phyloP scores from a whole-genome alignment of 2,329 filamentous ascomycete genomes.

The Aspergillus eucalypticola region DNA sequence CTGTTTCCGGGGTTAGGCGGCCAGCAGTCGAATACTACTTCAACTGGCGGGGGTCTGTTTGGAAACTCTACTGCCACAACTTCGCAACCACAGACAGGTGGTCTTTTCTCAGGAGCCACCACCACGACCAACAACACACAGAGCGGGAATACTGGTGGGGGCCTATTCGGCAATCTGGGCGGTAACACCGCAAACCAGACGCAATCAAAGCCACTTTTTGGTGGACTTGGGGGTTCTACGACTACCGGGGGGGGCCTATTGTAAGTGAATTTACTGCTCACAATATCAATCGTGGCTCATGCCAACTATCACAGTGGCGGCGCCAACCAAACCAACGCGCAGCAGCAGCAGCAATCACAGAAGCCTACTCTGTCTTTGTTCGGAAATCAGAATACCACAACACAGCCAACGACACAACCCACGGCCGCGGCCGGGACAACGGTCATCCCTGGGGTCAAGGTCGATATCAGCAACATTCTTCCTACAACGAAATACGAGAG shows the following conservation, averaged over 20 bases:
- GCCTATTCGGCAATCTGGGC: constrained; percentile 33
- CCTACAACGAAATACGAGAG: constrained; percentile 91
- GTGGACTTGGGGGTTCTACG: constrained; percentile 32
- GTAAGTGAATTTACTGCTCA: constrained; percentile 27
- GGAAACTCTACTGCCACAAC: constrained; percentile 28
- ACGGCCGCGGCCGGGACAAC: constrained; percentile 31
- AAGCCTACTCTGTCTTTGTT: constrained; percentile 47
- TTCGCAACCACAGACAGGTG: constrained; percentile 32
- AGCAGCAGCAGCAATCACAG: constrained; percentile 51
- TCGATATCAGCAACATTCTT: constrained; percentile 75
- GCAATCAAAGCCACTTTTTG: constrained; percentile 39
- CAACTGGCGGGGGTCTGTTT: constrained; percentile 33
- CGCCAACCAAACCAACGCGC: constrained; percentile 26
- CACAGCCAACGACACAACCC: constrained; percentile 36
- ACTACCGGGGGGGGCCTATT: constrained; percentile 33
- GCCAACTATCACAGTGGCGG: constrained; percentile 21
- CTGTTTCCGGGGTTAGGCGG: constrained; percentile 35
- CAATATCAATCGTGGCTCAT: not conserved
- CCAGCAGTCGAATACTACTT: constrained; percentile 30
- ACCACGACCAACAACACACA: constrained; percentile 26
- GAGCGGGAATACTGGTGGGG: constrained; percentile 27
- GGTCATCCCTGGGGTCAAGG: constrained; percentile 68
- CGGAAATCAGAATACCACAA: constrained; percentile 33
- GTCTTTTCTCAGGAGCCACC: constrained; percentile 25
- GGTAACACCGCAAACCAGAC: constrained; percentile 31